These are phyloP conservation scores for Corymbia calophylla DNA, from an alignment of 441 rosid species.

Conservation along the genomic window DNA sequence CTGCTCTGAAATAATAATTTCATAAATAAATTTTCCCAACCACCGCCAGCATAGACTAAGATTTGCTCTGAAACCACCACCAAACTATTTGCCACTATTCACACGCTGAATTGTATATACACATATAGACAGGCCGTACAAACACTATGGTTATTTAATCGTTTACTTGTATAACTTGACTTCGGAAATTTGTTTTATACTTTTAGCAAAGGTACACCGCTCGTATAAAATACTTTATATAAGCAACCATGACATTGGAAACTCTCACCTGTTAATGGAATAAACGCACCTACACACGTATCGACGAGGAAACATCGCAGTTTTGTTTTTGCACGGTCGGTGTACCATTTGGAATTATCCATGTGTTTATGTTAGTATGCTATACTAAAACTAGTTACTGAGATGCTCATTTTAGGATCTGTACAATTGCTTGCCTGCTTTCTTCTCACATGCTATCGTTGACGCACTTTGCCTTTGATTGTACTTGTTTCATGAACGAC, in stretches of 20 bases:
- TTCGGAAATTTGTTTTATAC: neutral
- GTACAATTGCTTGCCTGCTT: neutral
- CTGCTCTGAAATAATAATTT: neutral
- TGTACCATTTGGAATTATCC: neutral
- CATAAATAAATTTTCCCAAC: neutral
- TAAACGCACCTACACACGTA: neutral
- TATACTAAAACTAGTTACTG: neutral
- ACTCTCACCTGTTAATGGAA: neutral
- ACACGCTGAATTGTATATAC: neutral
- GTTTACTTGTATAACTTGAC: neutral
- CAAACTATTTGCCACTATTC: neutral
- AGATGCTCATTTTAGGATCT: neutral
- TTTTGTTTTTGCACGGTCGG: neutral
- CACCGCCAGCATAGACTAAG: neutral
- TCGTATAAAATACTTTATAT: neutral
- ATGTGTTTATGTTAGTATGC: neutral
- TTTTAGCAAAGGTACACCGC: neutral
- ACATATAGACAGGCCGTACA: neutral
- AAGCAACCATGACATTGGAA: neutral
- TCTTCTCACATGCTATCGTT: neutral
- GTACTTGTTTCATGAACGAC: neutral
- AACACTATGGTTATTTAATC: neutral
- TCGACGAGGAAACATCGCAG: neutral
- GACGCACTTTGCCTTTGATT: neutral
- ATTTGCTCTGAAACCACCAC: neutral